Evolutionary conservation across 768 basidiomycete genomes (phyloP), one percentile per base, ranked within the genome.

Genomic region (Heimioporus sp.): DNA sequence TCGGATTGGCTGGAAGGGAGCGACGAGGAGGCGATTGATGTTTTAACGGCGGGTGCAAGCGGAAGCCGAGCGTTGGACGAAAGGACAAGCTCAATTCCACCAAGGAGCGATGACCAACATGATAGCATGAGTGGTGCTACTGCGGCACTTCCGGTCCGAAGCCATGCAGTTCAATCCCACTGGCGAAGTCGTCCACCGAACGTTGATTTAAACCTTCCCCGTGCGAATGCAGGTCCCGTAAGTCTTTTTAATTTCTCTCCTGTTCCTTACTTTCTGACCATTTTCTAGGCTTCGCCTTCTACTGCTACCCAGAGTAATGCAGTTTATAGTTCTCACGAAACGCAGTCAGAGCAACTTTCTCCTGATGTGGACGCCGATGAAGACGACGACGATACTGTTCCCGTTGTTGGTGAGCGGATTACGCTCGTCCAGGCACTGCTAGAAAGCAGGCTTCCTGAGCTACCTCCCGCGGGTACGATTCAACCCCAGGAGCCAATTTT

Each of bases 1-100:
- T 78, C 68, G 50, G 80, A 94, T 60, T 90, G 92, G 91, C 74
- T 80, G 49, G 83, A 90, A 65, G 70, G 80, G 6, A 92, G 90
- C 58, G 91, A 93, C 55, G 91, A 93, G 49, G 91, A 93, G 66
- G 91, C 90, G 13, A 90, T 93, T 48, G 83, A 90, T 60, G 72
- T 89, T 38, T 80, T 92, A 31, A 87, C 91, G 1, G 90, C 91
- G 16, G 90, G 83, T 11, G 76, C 88, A 13, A 89, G 87, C 53
- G 90, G 91, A 9, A 86, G 88, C 59, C 87, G 86, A 62, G 84
- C 85, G 13, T 65, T 92, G 45, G 90, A 93, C 60, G 90, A 93
- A 67, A 81, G 90, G 24, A 93, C 90, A 0, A 92, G 90, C 63
- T 68, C 72, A 37, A 64, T 73, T 8, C 63, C 59, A 60, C 45